Base-by-base conservation (phyloP, 768 basidiomycete species). In the Hemileccinum impolitum region DNA sequence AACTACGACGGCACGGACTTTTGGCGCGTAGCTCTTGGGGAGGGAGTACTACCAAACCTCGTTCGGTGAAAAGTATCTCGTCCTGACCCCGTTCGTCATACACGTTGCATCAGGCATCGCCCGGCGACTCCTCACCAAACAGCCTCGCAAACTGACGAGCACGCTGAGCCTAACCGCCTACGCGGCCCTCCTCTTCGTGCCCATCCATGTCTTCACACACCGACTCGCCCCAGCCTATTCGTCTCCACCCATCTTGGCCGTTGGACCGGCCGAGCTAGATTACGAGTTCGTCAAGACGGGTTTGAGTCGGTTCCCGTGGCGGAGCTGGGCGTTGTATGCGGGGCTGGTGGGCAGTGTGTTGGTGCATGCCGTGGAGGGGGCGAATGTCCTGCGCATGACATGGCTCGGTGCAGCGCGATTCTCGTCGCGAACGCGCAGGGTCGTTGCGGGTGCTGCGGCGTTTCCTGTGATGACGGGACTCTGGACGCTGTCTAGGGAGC, bases 11-110 rank as follows among this genome's bases (percentile, higher is more conserved):
- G n/a, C 25, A 13, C 31, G 12, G 18, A 10, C 10, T 23, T 13
- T 26, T 17, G 13, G 9, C 10, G 6, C 19, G 8, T 17, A 93
- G 89, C 72, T 94, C 38, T 72, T 94, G 12, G 88, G 90, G 10
- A 72, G 90, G 45, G 90, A 91, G 68, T 91, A 90, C 67, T 94
- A 94, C 65, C 89, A 93, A 62, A 87, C 85, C 0, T 48, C 69
- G 0, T 75, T 84, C 44, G 79, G 79, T 18, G 90, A 94, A 65
- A 79, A 74, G 35, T 78, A 80, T 37, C 78, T 92, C 12, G 72
- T 93, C 10, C 70, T 87, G 28, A 69, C 71, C 1, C 90, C 91
- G 0, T 67, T 94, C n/a, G 69, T 70, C 26, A 59, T 84, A 9
- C 91, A 94, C 60, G 65, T 81, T 18, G 49, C 79, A 6, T 75